Percentiles rank a stretch among this genome's conserved stretches.
Evolutionary conservation across 106 monocot genomes (phyloP).

Genomic region (Allium cepa): DNA sequence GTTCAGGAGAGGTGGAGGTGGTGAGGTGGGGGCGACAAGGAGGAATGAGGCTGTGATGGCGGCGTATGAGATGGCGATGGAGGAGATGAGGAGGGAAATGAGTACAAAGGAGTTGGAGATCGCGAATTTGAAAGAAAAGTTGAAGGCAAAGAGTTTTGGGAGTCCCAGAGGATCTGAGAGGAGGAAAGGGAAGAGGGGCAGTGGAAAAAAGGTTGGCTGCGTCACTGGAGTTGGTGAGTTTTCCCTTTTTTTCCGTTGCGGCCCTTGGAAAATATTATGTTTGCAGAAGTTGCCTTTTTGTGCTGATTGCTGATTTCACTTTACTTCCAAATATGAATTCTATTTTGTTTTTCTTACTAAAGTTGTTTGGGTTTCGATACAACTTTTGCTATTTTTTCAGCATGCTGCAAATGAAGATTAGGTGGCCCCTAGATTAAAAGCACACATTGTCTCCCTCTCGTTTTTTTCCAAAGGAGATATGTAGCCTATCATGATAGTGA

Average conservation of each 20-base stretch:
- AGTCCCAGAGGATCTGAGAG: slow-evolving; percentile 8
- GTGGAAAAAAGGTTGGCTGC: slow-evolving; percentile 26
- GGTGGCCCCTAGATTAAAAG: too few relatives aligned
- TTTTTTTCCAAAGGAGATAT: too few relatives aligned
- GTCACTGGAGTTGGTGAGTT: slow-evolving; percentile 17
- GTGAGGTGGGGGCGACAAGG: neutral
- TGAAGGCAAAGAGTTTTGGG: slow-evolving; percentile 10
- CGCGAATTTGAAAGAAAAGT: slow-evolving; percentile 51
- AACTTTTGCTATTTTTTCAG: too few relatives aligned
- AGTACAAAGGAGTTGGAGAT: slow-evolving; percentile 64
- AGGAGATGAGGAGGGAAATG: slow-evolving; percentile 60
- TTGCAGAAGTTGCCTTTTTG: neutral
- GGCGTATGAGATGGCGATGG: slow-evolving; percentile 81
- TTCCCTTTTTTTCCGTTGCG: neutral
- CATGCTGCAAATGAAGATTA: too few relatives aligned
- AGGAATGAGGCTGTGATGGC: slow-evolving; percentile 47
- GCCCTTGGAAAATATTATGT: neutral
- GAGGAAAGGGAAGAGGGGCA: slow-evolving; percentile 14
- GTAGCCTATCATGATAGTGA: too few relatives aligned
- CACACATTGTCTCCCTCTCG: too few relatives aligned
- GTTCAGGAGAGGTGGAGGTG: slow-evolving; percentile 36
- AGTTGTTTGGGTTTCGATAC: too few relatives aligned
- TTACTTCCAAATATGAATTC: too few relatives aligned
- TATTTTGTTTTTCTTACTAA: too few relatives aligned
- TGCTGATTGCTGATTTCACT: too few relatives aligned